A percentile compares a stretch with the other conserved stretches of the same genome.
phyloP scores from a whole-genome alignment of 176 grass and related monocot genomes.

The Eragrostis nindensis region DNA sequence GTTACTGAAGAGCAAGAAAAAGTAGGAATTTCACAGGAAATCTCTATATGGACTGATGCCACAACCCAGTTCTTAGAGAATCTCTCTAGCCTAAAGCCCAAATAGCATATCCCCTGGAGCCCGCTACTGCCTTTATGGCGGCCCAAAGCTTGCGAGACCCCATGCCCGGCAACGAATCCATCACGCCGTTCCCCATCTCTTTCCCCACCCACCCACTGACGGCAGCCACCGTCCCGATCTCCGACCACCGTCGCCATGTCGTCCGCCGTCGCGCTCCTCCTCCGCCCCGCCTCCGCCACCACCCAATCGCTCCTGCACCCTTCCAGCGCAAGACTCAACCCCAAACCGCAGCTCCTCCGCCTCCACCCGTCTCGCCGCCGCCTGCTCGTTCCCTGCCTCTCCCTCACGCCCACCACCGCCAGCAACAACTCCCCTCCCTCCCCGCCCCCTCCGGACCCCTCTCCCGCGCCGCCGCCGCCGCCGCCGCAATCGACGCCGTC shows the following conservation, averaged over 20 bases:
- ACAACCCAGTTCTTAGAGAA: too few species aligned
- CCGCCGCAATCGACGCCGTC: not conserved
- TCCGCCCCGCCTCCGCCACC: constrained; percentile 35
- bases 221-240: constrained; percentile 32
- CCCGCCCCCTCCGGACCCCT: not conserved
- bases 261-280: constrained; percentile 29
- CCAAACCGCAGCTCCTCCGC: constrained; percentile 34
- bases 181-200: constrained; percentile 30
- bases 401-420: constrained; percentile 41
- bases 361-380: constrained; percentile 30
- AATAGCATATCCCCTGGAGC: not conserved
- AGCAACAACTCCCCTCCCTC: constrained; percentile 56
- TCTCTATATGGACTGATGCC: too few species aligned
- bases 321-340: not conserved
- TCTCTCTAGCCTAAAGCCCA: not conserved
- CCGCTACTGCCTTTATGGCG: not conserved
- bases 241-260: constrained; percentile 47
- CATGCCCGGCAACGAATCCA: not conserved
- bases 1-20: too few species aligned
- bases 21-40: too few species aligned
- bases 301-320: constrained; percentile 8
- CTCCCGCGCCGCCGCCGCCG: not conserved
- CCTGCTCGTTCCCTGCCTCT: constrained; percentile 36
- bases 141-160: not conserved
- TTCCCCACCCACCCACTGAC: constrained; percentile 29